Evolutionary conservation across 176 grass and related monocot genomes (phyloP), one percentile per base, ranked within the genome.

Genomic region (Poa pratensis): DNA sequence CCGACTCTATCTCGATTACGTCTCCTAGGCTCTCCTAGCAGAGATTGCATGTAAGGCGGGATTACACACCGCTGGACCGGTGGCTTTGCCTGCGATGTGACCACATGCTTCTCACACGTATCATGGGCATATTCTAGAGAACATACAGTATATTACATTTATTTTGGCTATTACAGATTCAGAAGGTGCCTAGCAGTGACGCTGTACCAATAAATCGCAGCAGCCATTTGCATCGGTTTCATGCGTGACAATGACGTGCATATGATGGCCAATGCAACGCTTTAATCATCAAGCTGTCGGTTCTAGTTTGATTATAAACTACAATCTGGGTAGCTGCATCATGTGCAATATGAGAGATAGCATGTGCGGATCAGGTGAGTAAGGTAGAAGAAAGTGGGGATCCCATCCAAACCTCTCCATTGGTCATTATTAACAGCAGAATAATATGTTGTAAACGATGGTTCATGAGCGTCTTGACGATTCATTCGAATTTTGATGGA

Each of bases 1-100:
- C 78, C 30, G n/a, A 75, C 77, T 3, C 69, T 66, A 0, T 81
- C 78, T 30, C 11, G 22, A 32, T 65, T 75, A 81, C 69, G 58
- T 75, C 22, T 87, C 77, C 76, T 26, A 1, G 57, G 3, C 22
- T 10, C 28, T 15, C 6, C 10, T 3, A 9, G 2, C 20, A 14
- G 69, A 45, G 43, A 73, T 15, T 15, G 14, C 30, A 20, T 37
- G 32, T 32, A 68, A 7, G 65, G 32, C 30, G 18, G 30, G 30
- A 1, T 37, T 67, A 15, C 63, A 19, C 32, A 66, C 63, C 28
- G 63, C 63, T 5, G 15, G 18, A 48, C 8, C 69, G 69, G 20
- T 72, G 40, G 69, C n/a, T 72, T 71, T 22, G 69, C n/a, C 12
- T 72, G 40, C 5, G 69, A 72, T 26, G 69, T 48, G 43, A 18